phyloP scores from a whole-genome alignment of 2,329 filamentous ascomycete species.

The Arthrobotrys sinensis region DNA sequence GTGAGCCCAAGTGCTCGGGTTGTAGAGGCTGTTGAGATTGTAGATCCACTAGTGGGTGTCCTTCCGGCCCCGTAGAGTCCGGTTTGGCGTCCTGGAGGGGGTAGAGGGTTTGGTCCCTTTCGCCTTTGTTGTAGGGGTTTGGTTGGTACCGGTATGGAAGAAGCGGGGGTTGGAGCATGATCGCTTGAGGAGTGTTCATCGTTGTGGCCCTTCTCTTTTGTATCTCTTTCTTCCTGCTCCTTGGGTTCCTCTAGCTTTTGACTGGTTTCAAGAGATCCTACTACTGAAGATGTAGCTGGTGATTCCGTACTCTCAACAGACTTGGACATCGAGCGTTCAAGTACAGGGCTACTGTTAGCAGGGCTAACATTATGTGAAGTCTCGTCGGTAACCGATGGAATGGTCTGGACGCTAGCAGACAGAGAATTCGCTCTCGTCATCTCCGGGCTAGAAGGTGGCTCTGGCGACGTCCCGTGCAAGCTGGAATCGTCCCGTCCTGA shows the following conservation, averaged over 20 bases:
- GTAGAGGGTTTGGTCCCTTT: conserved; percentile 40
- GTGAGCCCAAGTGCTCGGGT: conserved; percentile 51
- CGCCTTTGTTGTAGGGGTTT: conserved; percentile 39
- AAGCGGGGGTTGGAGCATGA: neutral
- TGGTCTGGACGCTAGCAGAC: conserved; percentile 56
- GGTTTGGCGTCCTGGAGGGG: conserved; percentile 31
- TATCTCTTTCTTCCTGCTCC: conserved; percentile 23
- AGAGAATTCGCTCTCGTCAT: conserved; percentile 59
- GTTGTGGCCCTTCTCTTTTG: conserved; percentile 22
- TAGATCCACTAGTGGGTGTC: conserved; percentile 39
- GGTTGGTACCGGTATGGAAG: conserved; percentile 35
- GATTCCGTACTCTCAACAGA: conserved; percentile 31
- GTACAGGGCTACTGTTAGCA: conserved; percentile 44
- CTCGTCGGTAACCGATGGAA: conserved; percentile 55
- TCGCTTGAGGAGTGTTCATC: conserved; percentile 27
- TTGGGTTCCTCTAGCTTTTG: conserved; percentile 28
- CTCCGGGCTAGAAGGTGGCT: conserved; percentile 55
- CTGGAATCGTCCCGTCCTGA: conserved; percentile 37
- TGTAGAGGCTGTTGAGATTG: conserved; percentile 52
- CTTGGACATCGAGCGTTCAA: conserved; percentile 40
- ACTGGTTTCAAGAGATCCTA: conserved; percentile 22
- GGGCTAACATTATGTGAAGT: conserved; percentile 45
- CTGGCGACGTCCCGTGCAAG: conserved; percentile 53
- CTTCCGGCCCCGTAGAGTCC: conserved; percentile 33
- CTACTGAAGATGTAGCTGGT: neutral